Percentiles rank a stretch among this genome's conserved stretches.
Conservation (phyloP, 352 stramenopile species). For the Salisapilia sapeloensis region DNA sequence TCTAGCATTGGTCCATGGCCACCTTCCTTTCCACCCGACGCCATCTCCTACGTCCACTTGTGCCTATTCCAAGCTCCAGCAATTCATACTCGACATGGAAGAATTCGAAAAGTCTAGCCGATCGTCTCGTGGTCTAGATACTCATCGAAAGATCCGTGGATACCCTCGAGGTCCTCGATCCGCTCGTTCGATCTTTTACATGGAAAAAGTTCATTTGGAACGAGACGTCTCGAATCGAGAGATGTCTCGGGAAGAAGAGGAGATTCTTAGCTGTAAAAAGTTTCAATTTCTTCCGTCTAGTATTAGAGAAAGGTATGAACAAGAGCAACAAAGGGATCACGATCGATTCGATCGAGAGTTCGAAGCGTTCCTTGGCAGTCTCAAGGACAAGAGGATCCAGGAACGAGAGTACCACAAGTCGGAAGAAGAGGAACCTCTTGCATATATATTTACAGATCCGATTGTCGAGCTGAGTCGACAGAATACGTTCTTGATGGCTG, state of each 20-base stretch:
- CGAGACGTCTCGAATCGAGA: slow-evolving; percentile 3
- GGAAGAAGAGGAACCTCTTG: slow-evolving; percentile 23
- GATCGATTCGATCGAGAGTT: slow-evolving; percentile 29
- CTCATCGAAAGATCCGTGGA: slow-evolving; percentile 22
- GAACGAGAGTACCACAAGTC: slow-evolving; percentile 34
- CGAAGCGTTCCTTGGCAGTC: slow-evolving; percentile 23
- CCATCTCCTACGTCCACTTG: slow-evolving; percentile 12
- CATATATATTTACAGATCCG: slow-evolving; percentile 60
- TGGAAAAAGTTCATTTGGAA: slow-evolving; percentile 32
- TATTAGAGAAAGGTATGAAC: slow-evolving; percentile 11
- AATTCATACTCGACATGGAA: slow-evolving; percentile 57
- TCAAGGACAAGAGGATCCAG: slow-evolving; percentile 18
- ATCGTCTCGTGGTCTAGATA: slow-evolving; percentile 27
- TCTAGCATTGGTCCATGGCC: slow-evolving; percentile 57
- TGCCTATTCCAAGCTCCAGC: slow-evolving; percentile 40
- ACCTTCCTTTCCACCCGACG: slow-evolving; percentile 35
- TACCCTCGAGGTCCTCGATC: slow-evolving; percentile 41
- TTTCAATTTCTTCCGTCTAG: background rate
- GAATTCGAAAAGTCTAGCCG: slow-evolving; percentile 31
- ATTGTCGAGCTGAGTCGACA: slow-evolving; percentile 38
- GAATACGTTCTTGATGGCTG: slow-evolving; percentile 50
- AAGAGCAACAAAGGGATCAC: slow-evolving; percentile 18
- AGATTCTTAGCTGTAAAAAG: background rate
- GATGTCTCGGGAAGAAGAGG: slow-evolving; percentile 11
- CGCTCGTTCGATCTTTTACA: slow-evolving; percentile 44